Conservation (phyloP, 2,329 filamentous ascomycete species). For the Cladophialophora carrionii region DNA sequence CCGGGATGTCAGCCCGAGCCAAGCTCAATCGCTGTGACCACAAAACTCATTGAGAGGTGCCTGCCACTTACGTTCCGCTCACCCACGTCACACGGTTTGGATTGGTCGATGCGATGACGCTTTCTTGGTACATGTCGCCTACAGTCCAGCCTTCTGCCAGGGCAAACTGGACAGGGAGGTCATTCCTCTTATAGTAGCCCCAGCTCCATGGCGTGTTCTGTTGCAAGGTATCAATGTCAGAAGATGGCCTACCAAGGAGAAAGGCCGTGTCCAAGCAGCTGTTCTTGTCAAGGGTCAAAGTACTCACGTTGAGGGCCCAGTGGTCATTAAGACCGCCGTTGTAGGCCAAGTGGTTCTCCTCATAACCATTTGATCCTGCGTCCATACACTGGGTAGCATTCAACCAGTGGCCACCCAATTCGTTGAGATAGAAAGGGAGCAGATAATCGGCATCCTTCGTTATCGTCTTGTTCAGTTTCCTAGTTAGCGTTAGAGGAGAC, state of each 20-base stretch:
- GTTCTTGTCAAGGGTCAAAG: not conserved
- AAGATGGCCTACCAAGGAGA: not conserved
- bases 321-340: constrained; percentile 58
- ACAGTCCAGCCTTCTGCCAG: constrained; percentile 60
- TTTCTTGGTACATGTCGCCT: constrained; percentile 61
- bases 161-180: constrained; percentile 60
- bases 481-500: constrained; percentile 27
- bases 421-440: constrained; percentile 60
- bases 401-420: constrained; percentile 55
- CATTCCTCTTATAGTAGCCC: constrained; percentile 56
- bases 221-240: not conserved
- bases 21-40: too few species aligned
- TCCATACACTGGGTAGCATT: constrained; percentile 60
- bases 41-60: not conserved
- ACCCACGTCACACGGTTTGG: constrained; percentile 59
- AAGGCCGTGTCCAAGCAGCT: not conserved
- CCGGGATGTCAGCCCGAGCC: too few species aligned
- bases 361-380: constrained; percentile 58
- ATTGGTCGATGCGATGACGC: constrained; percentile 57
- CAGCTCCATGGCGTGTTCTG: constrained; percentile 58
- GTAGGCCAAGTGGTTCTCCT: constrained; percentile 56
- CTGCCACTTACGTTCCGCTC: constrained; percentile 47
- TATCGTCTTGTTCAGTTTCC: constrained; percentile 46
- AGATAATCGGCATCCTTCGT: constrained; percentile 51
- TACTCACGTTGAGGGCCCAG: constrained; percentile 52